Percentiles rank a stretch among this genome's conserved stretches.
Conservation (phyloP, 495 filamentous ascomycete genomes). For the Trichoderma asperelloides region DNA sequence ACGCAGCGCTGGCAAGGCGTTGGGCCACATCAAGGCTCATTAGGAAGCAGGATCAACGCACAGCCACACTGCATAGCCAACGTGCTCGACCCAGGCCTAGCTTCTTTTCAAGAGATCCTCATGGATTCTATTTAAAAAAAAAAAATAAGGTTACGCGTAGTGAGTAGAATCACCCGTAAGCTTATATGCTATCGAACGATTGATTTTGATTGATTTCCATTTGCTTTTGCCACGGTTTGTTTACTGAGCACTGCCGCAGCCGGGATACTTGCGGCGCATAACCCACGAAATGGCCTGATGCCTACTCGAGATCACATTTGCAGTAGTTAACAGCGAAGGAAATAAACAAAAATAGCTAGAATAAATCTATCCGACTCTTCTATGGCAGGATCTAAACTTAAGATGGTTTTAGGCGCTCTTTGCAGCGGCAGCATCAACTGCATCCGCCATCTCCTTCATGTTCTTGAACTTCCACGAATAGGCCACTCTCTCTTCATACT, state of each 20-base stretch:
- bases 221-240: too few relatives aligned
- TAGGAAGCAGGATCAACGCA: neutral
- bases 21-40: neutral
- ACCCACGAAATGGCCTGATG: too few relatives aligned
- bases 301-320: neutral
- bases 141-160: too few relatives aligned
- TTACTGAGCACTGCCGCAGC: too few relatives aligned
- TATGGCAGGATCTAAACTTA: neutral
- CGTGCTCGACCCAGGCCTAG: neutral
- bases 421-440: slow-evolving; percentile 37
- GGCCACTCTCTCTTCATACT: slow-evolving; percentile 30
- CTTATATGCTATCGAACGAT: too few relatives aligned
- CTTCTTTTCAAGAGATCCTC: too few relatives aligned
- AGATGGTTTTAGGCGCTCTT: neutral
- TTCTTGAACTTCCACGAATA: slow-evolving; percentile 48
- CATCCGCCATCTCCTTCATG: slow-evolving; percentile 63
- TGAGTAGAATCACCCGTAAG: too few relatives aligned
- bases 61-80: neutral
- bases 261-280: too few relatives aligned
- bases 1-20: neutral
- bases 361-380: neutral
- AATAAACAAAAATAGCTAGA: neutral
- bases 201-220: too few relatives aligned
- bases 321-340: neutral
- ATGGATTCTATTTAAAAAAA: too few relatives aligned